A percentile compares a stretch with the other conserved stretches of the same genome.
These are phyloP conservation scores for Tulasnella sp. DNA, from an alignment of 768 basidiomycete species.

Conservation along the genomic window DNA sequence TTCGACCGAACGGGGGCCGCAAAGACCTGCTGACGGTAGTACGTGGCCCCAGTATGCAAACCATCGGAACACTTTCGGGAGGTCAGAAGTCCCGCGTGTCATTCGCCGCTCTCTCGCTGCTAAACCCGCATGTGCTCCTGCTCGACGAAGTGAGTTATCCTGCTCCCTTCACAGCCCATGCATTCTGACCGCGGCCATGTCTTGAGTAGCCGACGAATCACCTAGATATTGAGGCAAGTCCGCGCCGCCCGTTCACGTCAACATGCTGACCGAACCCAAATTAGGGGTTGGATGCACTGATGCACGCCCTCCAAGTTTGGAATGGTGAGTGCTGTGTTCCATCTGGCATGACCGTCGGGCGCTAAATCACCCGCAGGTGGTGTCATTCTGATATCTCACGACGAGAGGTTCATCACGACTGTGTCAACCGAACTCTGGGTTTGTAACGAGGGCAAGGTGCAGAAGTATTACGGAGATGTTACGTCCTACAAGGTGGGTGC, in stretches of 20 bases:
- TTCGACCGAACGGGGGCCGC: background rate
- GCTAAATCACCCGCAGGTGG: slow-evolving; percentile 67
- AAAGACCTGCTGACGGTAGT: background rate
- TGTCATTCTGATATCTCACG: slow-evolving; percentile 91
- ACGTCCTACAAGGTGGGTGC: slow-evolving; percentile 76
- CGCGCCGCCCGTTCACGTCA: background rate
- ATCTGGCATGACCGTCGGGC: slow-evolving; percentile 39
- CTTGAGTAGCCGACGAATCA: slow-evolving; percentile 79
- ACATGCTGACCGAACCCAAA: slow-evolving; percentile 11
- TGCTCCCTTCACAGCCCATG: background rate
- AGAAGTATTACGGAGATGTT: slow-evolving; percentile 85
- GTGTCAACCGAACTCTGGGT: slow-evolving; percentile 94
- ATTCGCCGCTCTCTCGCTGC: slow-evolving; percentile 80
- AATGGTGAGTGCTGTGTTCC: slow-evolving; percentile 33
- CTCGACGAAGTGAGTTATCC: slow-evolving; percentile 76
- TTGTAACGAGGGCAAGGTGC: slow-evolving; percentile 76
- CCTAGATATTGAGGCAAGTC: slow-evolving; percentile 79
- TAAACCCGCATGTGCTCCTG: slow-evolving; percentile 85
- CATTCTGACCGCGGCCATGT: background rate
- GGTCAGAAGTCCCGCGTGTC: slow-evolving; percentile 97
- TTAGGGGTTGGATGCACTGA: slow-evolving; percentile 90
- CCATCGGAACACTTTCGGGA: slow-evolving; percentile 87
- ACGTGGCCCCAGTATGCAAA: slow-evolving; percentile 56
- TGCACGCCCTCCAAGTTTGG: slow-evolving; percentile 56
- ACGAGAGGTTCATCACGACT: slow-evolving; percentile 89